Evolutionary conservation across 768 basidiomycete genomes (phyloP), one percentile per base, ranked within the genome.

Genomic region (Suillus alpinus): DNA sequence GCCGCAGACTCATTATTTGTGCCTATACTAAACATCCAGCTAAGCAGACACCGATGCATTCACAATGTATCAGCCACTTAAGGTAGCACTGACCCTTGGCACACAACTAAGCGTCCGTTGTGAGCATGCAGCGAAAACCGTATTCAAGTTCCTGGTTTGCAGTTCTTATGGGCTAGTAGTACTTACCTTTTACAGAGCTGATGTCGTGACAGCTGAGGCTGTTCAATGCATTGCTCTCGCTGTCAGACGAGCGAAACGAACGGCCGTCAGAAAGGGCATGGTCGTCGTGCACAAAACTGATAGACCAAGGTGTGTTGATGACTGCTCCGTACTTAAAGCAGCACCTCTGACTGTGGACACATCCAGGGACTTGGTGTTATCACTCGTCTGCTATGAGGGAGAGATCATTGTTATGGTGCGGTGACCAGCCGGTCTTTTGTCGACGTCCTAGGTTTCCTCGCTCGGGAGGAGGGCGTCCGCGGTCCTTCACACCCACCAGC

Each of bases 61-160:
- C 71, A 81, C 88, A 88, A n/a, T n/a, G n/a, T n/a, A n/a, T n/a
- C n/a, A n/a, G 63, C 91, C 92, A 10, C 74, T 94, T 36, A 92
- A 94, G 82, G n/a, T n/a, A n/a, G n/a, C n/a, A n/a, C n/a, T 2
- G 36, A 32, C 26, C 13, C 23, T 55, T 59, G 23, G 4, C 51
- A 36, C 23, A 20, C 23, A 16, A 55, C 34, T 7, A n/a, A 50
- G 31, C 31, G n/a, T n/a, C n/a, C n/a, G n/a, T n/a, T n/a, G n/a
- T n/a, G 78, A 91, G 86, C 66, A 99, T 99, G 77, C 95, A 98
- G 76, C 84, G 95, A 60, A 98, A 98, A 74, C 78, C 91, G 90
- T 89, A 51, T 36, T 80, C 70, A n/a, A 20, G 62, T 36, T 37
- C 29, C 39, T 29, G 14, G 56, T 34, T 39, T 16, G 36, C 23